These are phyloP conservation scores for Xerocomellus amylosporus DNA, from an alignment of 768 basidiomycete genomes.

Conservation along the genomic window DNA sequence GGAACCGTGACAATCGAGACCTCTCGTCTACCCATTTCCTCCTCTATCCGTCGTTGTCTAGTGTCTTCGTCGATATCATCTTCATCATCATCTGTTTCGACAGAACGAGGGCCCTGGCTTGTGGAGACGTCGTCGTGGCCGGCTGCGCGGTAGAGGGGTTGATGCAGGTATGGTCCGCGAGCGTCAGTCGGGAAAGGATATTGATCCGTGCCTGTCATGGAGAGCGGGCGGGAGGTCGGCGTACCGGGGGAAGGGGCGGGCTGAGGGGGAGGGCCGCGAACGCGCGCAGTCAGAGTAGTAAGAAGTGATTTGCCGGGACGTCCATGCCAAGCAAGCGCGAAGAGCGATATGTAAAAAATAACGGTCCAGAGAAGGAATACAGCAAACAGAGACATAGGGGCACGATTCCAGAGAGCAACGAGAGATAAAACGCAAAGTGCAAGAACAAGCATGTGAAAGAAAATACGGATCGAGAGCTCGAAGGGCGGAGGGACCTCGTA, in stretches of 20 bases:
- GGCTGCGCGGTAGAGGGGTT: constrained; percentile 55
- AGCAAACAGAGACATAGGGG: constrained; percentile 53
- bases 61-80: constrained; percentile 75
- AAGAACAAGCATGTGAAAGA: constrained; percentile 58
- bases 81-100: constrained; percentile 58
- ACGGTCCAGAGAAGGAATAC: constrained; percentile 63
- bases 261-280: constrained; percentile 36
- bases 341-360: constrained; percentile 53
- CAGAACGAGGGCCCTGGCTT: constrained; percentile 43
- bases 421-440: constrained; percentile 58
- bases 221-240: constrained; percentile 40
- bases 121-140: constrained; percentile 43
- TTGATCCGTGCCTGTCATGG: constrained; percentile 40
- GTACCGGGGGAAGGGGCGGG: constrained; percentile 34
- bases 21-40: constrained; percentile 78
- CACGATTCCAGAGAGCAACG: constrained; percentile 55
- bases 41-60: constrained; percentile 71
- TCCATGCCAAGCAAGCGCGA: constrained; percentile 56
- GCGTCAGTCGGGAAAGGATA: constrained; percentile 44
- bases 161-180: constrained; percentile 65
- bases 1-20: constrained; percentile 80
- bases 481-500: constrained; percentile 37
- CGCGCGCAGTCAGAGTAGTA: constrained; percentile 44
- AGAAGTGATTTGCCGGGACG: constrained; percentile 57
- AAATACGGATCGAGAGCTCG: constrained; percentile 43